These are phyloP conservation scores for Nakaseomyces uthaithaninus DNA, from an alignment of 1,139 yeast genomes.

Conservation along the genomic window DNA sequence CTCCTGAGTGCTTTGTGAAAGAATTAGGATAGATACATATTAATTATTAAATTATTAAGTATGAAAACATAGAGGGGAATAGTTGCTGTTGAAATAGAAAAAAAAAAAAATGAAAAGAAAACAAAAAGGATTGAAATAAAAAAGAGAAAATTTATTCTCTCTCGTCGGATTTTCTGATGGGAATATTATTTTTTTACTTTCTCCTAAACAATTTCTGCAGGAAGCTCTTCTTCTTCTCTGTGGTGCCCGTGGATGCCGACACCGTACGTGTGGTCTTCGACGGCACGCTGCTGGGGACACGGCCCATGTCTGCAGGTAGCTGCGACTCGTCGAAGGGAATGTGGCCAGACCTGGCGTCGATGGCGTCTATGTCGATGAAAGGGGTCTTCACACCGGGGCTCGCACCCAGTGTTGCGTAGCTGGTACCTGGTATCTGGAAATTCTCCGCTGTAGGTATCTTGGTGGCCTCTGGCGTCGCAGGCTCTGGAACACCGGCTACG, in stretches of 20 bases:
- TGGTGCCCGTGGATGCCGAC: constrained; percentile 5
- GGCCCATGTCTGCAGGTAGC: not conserved
- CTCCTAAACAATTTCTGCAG: constrained; percentile 4
- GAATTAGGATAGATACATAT: no score
- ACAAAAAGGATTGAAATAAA: not conserved
- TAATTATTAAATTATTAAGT: not conserved
- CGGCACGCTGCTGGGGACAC: not conserved
- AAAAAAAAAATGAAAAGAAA: not conserved
- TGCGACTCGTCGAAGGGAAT: constrained; percentile 6
- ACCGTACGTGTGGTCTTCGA: constrained; percentile 2
- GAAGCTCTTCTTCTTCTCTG: constrained; percentile 5
- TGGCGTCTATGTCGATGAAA: constrained; percentile 6
- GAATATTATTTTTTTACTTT: constrained; percentile 1
- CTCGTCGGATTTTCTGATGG: not conserved
- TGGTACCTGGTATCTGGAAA: not conserved
- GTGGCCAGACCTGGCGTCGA: constrained; percentile 7
- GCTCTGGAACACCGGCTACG: not conserved
- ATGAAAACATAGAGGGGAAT: not conserved
- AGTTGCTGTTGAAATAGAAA: not conserved
- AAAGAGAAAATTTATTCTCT: not conserved
- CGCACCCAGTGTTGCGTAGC: not conserved
- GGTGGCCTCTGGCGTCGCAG: not conserved
- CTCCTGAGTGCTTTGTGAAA: no score
- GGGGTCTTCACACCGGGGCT: constrained; percentile 4
- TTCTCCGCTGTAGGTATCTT: not conserved